Conservation (phyloP, 768 basidiomycete species). For the Hydnum rufescens region DNA sequence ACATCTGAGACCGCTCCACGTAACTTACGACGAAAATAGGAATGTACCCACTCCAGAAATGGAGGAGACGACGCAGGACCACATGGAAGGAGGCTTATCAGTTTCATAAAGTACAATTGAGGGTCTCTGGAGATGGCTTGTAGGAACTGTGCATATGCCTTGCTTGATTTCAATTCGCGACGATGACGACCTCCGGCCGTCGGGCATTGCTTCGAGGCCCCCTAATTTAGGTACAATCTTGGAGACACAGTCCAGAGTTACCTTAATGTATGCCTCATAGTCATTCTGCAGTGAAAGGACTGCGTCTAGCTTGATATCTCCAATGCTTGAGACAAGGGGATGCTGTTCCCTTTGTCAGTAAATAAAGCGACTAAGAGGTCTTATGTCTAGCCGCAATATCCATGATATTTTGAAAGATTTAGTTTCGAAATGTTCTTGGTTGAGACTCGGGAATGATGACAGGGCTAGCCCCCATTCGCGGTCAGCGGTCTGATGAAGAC, state of each 20-base stretch:
- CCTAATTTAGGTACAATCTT: background rate
- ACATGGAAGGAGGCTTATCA: conserved; percentile 64
- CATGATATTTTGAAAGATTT: conserved; percentile 70
- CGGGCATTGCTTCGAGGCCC: conserved; percentile 43
- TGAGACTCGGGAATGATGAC: conserved; percentile 33
- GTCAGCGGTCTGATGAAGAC: conserved; percentile 61
- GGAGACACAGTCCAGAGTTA: background rate
- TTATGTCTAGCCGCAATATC: conserved; percentile 48
- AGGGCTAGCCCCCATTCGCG: conserved; percentile 33
- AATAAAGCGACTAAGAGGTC: conserved; percentile 53
- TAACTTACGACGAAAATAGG: too few species aligned
- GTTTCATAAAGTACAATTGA: conserved; percentile 50
- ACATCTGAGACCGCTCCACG: too few species aligned
- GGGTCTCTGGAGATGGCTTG: conserved; percentile 41
- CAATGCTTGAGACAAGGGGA: conserved; percentile 60
- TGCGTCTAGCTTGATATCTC: conserved; percentile 63
- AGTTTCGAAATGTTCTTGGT: conserved; percentile 45
- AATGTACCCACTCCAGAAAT: too few species aligned
- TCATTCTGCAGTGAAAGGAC: conserved; percentile 31
- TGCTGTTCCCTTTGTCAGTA: conserved; percentile 64
- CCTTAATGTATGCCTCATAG: conserved; percentile 67
- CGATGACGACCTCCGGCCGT: conserved; percentile 67
- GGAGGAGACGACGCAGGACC: too few species aligned
- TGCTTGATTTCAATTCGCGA: conserved; percentile 49
- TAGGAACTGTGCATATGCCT: conserved; percentile 44